Percentiles rank a stretch among this genome's conserved stretches.
These are phyloP conservation scores for Dalbergia cochinchinensis DNA, from an alignment of 306 rosid species.

Conservation along the genomic window DNA sequence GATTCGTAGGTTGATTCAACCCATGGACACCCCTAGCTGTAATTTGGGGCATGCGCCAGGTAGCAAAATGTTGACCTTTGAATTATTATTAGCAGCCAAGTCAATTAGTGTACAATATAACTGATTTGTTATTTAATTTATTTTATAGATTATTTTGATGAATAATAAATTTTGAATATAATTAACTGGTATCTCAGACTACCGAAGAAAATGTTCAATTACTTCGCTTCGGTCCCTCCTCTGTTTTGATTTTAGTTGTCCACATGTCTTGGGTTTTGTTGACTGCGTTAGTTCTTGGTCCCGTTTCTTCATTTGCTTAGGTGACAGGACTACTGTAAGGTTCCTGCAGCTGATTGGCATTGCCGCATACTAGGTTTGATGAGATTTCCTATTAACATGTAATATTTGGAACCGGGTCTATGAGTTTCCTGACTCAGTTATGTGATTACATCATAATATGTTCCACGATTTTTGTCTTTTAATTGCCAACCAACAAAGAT, in stretches of 20 bases:
- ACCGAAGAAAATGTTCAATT: background rate
- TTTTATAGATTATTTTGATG: background rate
- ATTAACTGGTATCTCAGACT: background rate
- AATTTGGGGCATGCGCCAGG: background rate
- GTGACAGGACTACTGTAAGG: background rate
- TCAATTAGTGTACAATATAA: background rate
- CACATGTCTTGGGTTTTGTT: background rate
- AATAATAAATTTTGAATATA: background rate
- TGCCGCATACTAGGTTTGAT: background rate
- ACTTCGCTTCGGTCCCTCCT: background rate
- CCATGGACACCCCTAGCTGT: background rate
- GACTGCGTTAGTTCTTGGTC: background rate
- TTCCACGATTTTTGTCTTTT: slow-evolving; percentile 17
- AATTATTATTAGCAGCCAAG: background rate
- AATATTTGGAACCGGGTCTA: background rate
- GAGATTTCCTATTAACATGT: background rate
- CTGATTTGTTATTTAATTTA: background rate
- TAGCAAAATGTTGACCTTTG: background rate
- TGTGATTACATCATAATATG: background rate
- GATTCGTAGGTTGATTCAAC: too few relatives aligned
- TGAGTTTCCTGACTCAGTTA: background rate
- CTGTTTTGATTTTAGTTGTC: background rate
- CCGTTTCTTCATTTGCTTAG: background rate
- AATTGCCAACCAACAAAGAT: background rate
- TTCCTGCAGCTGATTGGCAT: background rate